Percentiles rank a stretch among this genome's conserved stretches.
phyloP scores from a whole-genome alignment of 1,284 basidiomycete species.

The Agaricales sp. region DNA sequence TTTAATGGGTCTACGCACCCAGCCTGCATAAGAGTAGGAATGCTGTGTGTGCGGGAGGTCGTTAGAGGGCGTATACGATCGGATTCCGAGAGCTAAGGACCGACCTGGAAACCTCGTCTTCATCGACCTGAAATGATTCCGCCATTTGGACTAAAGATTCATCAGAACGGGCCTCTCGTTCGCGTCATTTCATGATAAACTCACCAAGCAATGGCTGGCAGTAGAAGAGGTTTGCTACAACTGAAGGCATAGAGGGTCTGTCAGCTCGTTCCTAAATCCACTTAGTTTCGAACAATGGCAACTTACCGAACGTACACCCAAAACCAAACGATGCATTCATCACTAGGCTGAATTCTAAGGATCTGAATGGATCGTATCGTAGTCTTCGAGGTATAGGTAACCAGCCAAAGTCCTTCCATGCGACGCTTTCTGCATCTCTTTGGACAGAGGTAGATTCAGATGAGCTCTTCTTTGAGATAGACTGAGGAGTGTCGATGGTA shows the following conservation, averaged over 20 bases:
- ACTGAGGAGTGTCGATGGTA: background rate
- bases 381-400: conserved; percentile 37
- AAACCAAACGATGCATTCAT: conserved; percentile 39
- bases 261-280: conserved; percentile 2
- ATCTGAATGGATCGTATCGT: conserved; percentile 30
- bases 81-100: conserved; percentile 2
- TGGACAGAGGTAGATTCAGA: background rate
- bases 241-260: conserved; percentile 15
- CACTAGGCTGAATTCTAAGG: conserved; percentile 31
- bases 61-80: background rate
- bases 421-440: background rate
- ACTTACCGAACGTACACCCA: conserved; percentile 35
- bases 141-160: conserved; percentile 21
- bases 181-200: conserved; percentile 7
- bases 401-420: conserved; percentile 29
- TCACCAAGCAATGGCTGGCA: conserved; percentile 40
- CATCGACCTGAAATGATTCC: conserved; percentile 25
- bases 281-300: too few relatives aligned
- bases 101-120: conserved; percentile 29
- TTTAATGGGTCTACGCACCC: conserved; percentile 18
- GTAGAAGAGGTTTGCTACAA: conserved; percentile 39
- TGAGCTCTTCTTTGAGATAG: background rate
- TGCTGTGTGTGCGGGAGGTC: conserved; percentile 13
- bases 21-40: conserved; percentile 41
- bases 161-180: background rate